A percentile compares a stretch with the other conserved stretches of the same genome.
Conservation (phyloP, 345 rosid species). For the Lumnitzera racemosa region DNA sequence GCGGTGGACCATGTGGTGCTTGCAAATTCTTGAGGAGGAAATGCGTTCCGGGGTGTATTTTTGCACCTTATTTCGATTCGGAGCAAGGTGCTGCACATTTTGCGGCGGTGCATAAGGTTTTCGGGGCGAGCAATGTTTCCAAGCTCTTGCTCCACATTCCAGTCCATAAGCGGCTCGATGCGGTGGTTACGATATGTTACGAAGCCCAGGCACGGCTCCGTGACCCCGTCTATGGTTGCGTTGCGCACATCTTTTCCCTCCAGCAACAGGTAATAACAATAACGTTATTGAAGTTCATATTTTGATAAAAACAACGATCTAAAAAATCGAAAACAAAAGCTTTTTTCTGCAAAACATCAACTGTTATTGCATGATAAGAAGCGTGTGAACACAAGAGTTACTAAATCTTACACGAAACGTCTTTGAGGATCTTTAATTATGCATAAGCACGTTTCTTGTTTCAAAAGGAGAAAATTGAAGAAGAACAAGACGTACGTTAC, state of each 20-base stretch:
- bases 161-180: conserved; percentile 57
- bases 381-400: too few relatives aligned
- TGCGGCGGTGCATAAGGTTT: conserved; percentile 85
- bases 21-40: conserved; percentile 85
- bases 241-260: conserved; percentile 68
- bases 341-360: too few relatives aligned
- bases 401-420: too few relatives aligned
- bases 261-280: conserved; percentile 71
- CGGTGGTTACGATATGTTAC: conserved; percentile 67
- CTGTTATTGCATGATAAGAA: too few relatives aligned
- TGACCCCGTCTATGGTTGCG: conserved; percentile 90
- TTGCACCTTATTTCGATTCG: conserved; percentile 82
- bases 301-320: neutral
- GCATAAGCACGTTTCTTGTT: too few relatives aligned
- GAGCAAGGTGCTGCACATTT: conserved; percentile 79
- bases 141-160: conserved; percentile 68
- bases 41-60: conserved; percentile 72
- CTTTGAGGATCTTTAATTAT: too few relatives aligned
- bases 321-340: too few relatives aligned
- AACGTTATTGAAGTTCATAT: conserved; percentile 32
- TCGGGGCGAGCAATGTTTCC: conserved; percentile 88
- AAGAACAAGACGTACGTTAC: neutral
- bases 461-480: too few relatives aligned
- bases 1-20: conserved; percentile 76
- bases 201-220: conserved; percentile 80